Evolutionary conservation across 805 yeast species (phyloP).

Genomic region (Starmerella bombi): DNA sequence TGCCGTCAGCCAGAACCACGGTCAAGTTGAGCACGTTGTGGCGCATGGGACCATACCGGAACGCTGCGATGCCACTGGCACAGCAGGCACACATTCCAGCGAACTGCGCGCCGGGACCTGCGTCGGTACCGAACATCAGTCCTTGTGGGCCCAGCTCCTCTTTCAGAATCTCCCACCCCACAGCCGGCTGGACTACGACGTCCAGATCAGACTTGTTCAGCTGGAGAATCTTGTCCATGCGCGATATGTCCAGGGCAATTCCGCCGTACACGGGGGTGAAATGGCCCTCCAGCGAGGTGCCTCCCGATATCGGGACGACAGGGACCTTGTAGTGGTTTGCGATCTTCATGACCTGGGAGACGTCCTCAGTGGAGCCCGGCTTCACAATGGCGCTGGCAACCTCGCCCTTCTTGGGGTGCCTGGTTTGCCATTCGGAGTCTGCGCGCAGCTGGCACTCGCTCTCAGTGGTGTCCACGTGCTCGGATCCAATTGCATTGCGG

Average conservation of each 20-base stretch:
- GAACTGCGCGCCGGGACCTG: slow-evolving; percentile 79
- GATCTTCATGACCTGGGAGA: slow-evolving; percentile 47
- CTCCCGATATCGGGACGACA: slow-evolving; percentile 67
- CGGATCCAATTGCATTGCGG: slow-evolving; percentile 37
- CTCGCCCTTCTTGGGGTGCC: slow-evolving; percentile 41
- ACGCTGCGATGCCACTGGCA: slow-evolving; percentile 42
- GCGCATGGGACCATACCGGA: slow-evolving; percentile 71
- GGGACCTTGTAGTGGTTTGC: slow-evolving; percentile 51
- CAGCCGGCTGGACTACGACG: slow-evolving; percentile 66
- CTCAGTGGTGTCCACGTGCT: slow-evolving; percentile 34
- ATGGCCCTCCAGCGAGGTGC: slow-evolving; percentile 74
- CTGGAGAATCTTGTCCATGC: slow-evolving; percentile 46
- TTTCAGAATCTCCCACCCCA: slow-evolving; percentile 26
- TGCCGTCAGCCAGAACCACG: slow-evolving; percentile 76
- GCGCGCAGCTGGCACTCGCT: slow-evolving; percentile 43
- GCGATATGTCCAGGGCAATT: slow-evolving; percentile 47
- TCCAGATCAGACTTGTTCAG: slow-evolving; percentile 62
- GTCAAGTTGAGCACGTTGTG: slow-evolving; percentile 65
- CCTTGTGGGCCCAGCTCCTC: slow-evolving; percentile 42
- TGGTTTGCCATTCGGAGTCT: slow-evolving; percentile 57
- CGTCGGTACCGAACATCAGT: slow-evolving; percentile 70
- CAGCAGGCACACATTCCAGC: slow-evolving; percentile 66
- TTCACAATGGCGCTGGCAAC: slow-evolving; percentile 47
- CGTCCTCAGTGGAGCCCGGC: slow-evolving; percentile 56
- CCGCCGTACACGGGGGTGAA: slow-evolving; percentile 62